Conservation (phyloP, 371 early-diverging fungal species). For the Circinella umbellata region DNA sequence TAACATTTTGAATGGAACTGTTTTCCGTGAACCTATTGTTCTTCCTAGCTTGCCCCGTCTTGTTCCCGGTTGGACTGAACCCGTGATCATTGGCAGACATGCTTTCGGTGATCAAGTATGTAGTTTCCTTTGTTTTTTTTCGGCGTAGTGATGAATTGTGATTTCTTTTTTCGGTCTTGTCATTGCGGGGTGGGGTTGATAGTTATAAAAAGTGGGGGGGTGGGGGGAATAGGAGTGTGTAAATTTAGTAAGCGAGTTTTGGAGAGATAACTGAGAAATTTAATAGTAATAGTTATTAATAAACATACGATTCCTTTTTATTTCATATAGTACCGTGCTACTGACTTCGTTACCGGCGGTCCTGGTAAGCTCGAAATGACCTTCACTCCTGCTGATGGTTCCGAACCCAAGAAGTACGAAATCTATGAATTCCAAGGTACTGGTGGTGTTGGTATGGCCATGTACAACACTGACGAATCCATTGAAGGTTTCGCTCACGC, state of each 20-base stretch:
- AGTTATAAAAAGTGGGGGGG: too few species aligned
- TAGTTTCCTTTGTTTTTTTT: too few species aligned
- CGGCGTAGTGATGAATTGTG: too few species aligned
- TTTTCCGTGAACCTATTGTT: slow-evolving; percentile 97
- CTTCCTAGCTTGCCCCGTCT: slow-evolving; percentile 87
- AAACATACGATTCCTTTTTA: slow-evolving; percentile 11
- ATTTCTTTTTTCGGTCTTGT: too few species aligned
- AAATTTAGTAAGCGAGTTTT: too few species aligned
- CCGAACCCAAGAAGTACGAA: slow-evolving; percentile 60
- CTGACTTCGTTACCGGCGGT: slow-evolving; percentile 89
- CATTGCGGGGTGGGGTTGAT: too few species aligned
- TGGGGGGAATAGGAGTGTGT: too few species aligned
- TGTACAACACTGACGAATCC: slow-evolving; percentile 95
- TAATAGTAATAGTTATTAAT: too few species aligned
- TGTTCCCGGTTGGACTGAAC: slow-evolving; percentile 94
- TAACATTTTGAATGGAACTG: slow-evolving; percentile 96
- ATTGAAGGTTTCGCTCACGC: slow-evolving; percentile 92
- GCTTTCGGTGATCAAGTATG: slow-evolving; percentile 95
- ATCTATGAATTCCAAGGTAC: slow-evolving; percentile 82
- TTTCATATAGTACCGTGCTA: slow-evolving; percentile 85
- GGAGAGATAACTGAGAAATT: too few species aligned
- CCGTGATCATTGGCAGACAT: slow-evolving; percentile 96
- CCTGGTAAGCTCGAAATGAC: slow-evolving; percentile 90
- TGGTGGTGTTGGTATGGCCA: slow-evolving; percentile 92
- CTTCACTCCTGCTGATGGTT: slow-evolving; percentile 87